Percentiles rank a stretch among this genome's conserved stretches.
phyloP scores from a whole-genome alignment of 2,329 filamentous ascomycete species.

The Pseudocercospora macadamiae region DNA sequence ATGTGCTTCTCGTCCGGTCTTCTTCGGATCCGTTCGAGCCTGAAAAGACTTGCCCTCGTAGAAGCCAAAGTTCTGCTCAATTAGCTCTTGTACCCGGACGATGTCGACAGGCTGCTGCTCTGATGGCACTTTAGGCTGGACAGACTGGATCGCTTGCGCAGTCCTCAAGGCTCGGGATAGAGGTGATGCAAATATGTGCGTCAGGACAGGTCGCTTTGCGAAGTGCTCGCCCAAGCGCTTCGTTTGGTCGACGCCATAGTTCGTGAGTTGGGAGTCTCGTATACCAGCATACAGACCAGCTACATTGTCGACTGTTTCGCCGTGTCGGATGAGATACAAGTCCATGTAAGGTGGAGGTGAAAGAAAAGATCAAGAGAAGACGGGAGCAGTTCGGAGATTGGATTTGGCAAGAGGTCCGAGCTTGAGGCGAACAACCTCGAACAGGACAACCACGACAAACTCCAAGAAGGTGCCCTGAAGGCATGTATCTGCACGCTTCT shows the following conservation, averaged over 20 bases:
- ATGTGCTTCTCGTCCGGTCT: conserved; percentile 45
- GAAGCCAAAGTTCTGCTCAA: conserved; percentile 75
- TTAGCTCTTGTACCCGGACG: conserved; percentile 55
- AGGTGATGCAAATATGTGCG: conserved; percentile 76
- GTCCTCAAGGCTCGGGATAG: conserved; percentile 74
- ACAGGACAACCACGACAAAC: too few species aligned
- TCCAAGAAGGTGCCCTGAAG: too few species aligned
- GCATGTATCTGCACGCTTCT: too few species aligned
- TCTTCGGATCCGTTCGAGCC: conserved; percentile 42
- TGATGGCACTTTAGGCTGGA: conserved; percentile 45
- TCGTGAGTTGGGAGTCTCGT: conserved; percentile 78
- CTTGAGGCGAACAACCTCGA: too few species aligned
- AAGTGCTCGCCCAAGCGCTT: conserved; percentile 70
- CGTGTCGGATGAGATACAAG: conserved; percentile 81
- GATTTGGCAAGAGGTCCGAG: neutral
- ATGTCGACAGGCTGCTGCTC: conserved; percentile 37
- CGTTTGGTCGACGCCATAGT: conserved; percentile 80
- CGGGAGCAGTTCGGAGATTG: neutral
- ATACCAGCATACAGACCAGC: conserved; percentile 75
- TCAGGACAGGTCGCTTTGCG: conserved; percentile 66
- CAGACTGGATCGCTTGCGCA: conserved; percentile 65
- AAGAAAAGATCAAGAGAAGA: conserved; percentile 9
- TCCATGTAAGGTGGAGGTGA: conserved; percentile 58
- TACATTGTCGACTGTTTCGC: conserved; percentile 88
- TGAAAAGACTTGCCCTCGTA: conserved; percentile 66